Conservation (phyloP, 129 eudicot species). For the Tanacetum coccineum region DNA sequence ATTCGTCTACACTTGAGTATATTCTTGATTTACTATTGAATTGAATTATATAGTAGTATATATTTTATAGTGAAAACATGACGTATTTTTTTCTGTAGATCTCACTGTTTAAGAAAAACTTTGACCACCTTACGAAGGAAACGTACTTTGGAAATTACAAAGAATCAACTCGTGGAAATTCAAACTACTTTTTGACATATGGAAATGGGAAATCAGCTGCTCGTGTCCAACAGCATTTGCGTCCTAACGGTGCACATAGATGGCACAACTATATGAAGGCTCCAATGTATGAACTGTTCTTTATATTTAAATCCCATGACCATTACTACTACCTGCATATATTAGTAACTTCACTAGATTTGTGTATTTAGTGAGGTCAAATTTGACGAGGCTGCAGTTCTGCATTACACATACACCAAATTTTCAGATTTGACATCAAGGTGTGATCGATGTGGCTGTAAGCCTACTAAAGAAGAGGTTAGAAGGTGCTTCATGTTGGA, state of each 20-base stretch:
- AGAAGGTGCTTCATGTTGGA: conserved; percentile 26
- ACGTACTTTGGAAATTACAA: conserved; percentile 62
- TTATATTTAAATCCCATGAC: background rate
- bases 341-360: conserved; percentile 9
- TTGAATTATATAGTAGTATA: background rate
- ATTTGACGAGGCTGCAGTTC: conserved; percentile 61
- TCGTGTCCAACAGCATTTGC: conserved; percentile 56
- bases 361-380: conserved; percentile 48
- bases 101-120: conserved; percentile 73
- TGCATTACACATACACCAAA: conserved; percentile 60
- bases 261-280: conserved; percentile 68
- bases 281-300: conserved; percentile 42
- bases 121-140: conserved; percentile 57
- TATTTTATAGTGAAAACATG: background rate
- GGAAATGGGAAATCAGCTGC: conserved; percentile 69
- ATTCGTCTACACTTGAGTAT: background rate
- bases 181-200: conserved; percentile 68
- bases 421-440: conserved; percentile 74
- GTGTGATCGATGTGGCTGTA: conserved; percentile 74
- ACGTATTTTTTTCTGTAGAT: conserved; percentile 29
- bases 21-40: background rate
- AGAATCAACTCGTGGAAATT: conserved; percentile 64
- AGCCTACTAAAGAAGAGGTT: conserved; percentile 46
- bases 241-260: conserved; percentile 74
- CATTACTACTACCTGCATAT: background rate